Conservation (phyloP, 2,329 filamentous ascomycete species). For the Fonsecaea multimorphosa region DNA sequence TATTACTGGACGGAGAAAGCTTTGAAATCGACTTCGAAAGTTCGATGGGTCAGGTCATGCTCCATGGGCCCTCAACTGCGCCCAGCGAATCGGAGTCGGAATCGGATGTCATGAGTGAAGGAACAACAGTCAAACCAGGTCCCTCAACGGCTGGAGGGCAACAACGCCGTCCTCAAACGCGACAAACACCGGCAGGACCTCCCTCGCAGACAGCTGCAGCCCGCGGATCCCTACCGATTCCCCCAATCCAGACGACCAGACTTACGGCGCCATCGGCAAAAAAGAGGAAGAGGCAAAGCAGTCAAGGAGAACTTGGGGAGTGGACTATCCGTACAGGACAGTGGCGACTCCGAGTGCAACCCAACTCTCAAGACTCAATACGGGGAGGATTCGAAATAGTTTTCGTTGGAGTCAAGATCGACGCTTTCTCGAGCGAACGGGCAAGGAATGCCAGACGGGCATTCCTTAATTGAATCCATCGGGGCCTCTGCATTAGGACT, state of each 20-base stretch:
- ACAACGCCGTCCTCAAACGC: constrained; percentile 29
- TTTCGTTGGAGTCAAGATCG: constrained; percentile 76
- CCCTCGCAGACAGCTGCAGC: constrained; percentile 10
- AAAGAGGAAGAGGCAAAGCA: constrained; percentile 34
- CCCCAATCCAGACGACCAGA: constrained; percentile 31
- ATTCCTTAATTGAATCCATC: constrained; percentile 61
- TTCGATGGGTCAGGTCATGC: constrained; percentile 31
- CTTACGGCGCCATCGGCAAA: constrained; percentile 27
- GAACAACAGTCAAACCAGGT: constrained; percentile 11
- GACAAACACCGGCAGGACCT: constrained; percentile 21
- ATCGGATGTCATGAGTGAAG: constrained; percentile 35
- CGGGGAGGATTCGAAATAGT: constrained; percentile 70
- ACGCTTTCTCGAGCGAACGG: constrained; percentile 70
- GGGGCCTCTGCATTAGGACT: background rate
- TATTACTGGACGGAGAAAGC: constrained; percentile 49
- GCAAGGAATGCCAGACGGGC: constrained; percentile 68
- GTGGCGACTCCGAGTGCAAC: constrained; percentile 73
- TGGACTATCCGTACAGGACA: constrained; percentile 74
- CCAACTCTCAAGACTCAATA: constrained; percentile 44
- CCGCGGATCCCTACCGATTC: constrained; percentile 20
- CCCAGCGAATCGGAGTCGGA: constrained; percentile 32
- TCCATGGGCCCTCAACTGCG: constrained; percentile 25
- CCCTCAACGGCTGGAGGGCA: constrained; percentile 14
- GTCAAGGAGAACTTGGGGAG: constrained; percentile 32
- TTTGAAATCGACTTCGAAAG: constrained; percentile 38